Percentiles rank a stretch among this genome's conserved stretches.
Conservation (phyloP, 805 yeast species). For the Kockiozyma suomiensis region DNA sequence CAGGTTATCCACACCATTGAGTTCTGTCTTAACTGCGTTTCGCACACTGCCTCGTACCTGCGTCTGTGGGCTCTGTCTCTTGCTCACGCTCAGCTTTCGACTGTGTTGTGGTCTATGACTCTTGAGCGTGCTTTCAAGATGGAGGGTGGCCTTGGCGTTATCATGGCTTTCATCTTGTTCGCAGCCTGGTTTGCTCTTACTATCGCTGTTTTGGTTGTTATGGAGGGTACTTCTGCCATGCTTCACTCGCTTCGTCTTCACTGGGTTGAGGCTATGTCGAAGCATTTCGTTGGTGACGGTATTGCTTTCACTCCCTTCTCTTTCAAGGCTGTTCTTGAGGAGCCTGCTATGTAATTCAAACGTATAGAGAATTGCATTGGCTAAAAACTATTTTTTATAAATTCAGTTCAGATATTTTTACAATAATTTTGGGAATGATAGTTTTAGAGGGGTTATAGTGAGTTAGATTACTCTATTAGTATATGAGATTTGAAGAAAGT, state of each 20-base stretch:
- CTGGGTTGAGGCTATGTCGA: constrained; percentile 99
- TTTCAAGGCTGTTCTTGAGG: constrained; percentile 47
- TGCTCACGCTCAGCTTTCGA: constrained; percentile 94
- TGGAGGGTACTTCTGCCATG: constrained; percentile 99
- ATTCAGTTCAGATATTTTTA: not conserved
- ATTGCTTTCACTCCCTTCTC: constrained; percentile 85
- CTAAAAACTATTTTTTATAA: not conserved
- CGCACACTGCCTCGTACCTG: constrained; percentile 97
- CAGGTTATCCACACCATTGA: constrained; percentile 98
- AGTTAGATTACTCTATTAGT: no score
- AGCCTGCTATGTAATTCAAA: constrained; percentile 23
- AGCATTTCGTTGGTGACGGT: constrained; percentile 97
- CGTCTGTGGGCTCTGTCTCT: constrained; percentile 96
- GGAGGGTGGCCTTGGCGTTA: constrained; percentile 66
- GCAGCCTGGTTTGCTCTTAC: constrained; percentile 95
- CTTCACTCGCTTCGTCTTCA: constrained; percentile 96
- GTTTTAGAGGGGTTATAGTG: not conserved
- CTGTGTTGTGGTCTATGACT: constrained; percentile 97
- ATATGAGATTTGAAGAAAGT: no score
- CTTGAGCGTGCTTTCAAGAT: constrained; percentile 73
- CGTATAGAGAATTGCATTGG: not conserved
- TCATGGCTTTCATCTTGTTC: constrained; percentile 76
- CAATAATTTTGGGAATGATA: not conserved
- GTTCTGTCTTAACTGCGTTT: constrained; percentile 93
- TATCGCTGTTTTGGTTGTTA: constrained; percentile 83